phyloP scores from a whole-genome alignment of 2,329 filamentous ascomycete genomes.

The Albophoma yamanashiensis region DNA sequence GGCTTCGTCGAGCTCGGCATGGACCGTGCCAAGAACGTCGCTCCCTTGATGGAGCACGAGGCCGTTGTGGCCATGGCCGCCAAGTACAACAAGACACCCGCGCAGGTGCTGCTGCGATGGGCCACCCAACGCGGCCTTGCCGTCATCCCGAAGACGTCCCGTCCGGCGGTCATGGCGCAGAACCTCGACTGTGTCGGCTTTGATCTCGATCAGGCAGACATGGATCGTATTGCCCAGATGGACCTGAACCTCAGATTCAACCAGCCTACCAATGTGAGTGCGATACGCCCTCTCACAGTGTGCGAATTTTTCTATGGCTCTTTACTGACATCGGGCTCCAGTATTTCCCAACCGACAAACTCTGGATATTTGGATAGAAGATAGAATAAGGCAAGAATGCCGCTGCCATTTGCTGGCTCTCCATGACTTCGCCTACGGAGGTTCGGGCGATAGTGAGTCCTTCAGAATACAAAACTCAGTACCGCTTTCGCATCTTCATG shows the following conservation, averaged over 20 bases:
- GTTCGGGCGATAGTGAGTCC: neutral
- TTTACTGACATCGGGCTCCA: neutral
- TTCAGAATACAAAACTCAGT: neutral
- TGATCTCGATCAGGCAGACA: slow-evolving; percentile 53
- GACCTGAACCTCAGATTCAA: slow-evolving; percentile 65
- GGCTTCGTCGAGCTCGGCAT: slow-evolving; percentile 70
- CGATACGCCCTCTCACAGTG: neutral
- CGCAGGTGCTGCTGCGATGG: slow-evolving; percentile 66
- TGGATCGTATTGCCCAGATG: slow-evolving; percentile 55
- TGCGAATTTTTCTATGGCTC: neutral
- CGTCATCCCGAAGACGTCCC: slow-evolving; percentile 71
- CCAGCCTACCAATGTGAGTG: slow-evolving; percentile 58
- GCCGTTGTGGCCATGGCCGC: slow-evolving; percentile 53
- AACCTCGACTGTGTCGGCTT: slow-evolving; percentile 60
- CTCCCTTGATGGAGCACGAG: slow-evolving; percentile 61
- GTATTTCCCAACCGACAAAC: neutral
- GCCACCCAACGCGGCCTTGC: slow-evolving; percentile 72
- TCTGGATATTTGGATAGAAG: neutral
- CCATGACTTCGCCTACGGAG: neutral
- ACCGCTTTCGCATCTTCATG: neutral
- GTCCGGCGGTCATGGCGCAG: slow-evolving; percentile 39
- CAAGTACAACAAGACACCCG: slow-evolving; percentile 45
- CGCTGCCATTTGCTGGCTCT: neutral
- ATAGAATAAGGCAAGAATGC: neutral
- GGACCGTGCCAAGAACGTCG: slow-evolving; percentile 43